Evolutionary conservation across 495 filamentous ascomycete genomes (phyloP).

Genomic region (Cercophora scortea): DNA sequence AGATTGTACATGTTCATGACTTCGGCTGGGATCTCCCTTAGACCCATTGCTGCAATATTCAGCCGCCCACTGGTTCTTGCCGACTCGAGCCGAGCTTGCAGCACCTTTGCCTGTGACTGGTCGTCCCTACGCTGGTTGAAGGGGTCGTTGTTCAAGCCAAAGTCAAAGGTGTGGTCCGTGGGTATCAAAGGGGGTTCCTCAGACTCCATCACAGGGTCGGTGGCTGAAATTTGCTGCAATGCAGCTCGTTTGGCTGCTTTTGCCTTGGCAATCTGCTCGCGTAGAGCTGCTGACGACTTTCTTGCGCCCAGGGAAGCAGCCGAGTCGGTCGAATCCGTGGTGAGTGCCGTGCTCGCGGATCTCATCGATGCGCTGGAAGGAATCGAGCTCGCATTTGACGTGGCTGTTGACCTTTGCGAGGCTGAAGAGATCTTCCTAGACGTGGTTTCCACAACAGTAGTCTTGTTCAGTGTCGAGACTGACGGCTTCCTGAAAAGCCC

Average conservation of each 20-base stretch:
- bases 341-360: slow-evolving; percentile 28
- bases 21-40: slow-evolving; percentile 73
- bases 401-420: slow-evolving; percentile 39
- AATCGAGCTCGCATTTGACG: slow-evolving; percentile 39
- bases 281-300: slow-evolving; percentile 72
- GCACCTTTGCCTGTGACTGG: slow-evolving; percentile 50
- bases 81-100: slow-evolving; percentile 66
- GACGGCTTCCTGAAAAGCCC: slow-evolving; percentile 48
- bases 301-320: slow-evolving; percentile 28
- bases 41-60: slow-evolving; percentile 79
- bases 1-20: slow-evolving; percentile 88
- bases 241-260: slow-evolving; percentile 73
- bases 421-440: slow-evolving; percentile 30
- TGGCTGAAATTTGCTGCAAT: slow-evolving; percentile 27
- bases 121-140: slow-evolving; percentile 60
- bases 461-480: slow-evolving; percentile 31
- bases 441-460: slow-evolving; percentile 18
- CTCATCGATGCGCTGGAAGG: slow-evolving; percentile 27
- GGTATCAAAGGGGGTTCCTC: slow-evolving; percentile 38
- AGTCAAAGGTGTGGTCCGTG: slow-evolving; percentile 46
- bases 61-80: slow-evolving; percentile 76
- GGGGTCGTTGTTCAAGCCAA: slow-evolving; percentile 49
- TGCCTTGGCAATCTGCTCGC: slow-evolving; percentile 89
- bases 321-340: slow-evolving; percentile 28
- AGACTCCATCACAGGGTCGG: slow-evolving; percentile 19